Evolutionary conservation across 129 eudicot genomes (phyloP), one percentile per base, ranked within the genome.

Genomic region (Saposhnikovia divaricata): DNA sequence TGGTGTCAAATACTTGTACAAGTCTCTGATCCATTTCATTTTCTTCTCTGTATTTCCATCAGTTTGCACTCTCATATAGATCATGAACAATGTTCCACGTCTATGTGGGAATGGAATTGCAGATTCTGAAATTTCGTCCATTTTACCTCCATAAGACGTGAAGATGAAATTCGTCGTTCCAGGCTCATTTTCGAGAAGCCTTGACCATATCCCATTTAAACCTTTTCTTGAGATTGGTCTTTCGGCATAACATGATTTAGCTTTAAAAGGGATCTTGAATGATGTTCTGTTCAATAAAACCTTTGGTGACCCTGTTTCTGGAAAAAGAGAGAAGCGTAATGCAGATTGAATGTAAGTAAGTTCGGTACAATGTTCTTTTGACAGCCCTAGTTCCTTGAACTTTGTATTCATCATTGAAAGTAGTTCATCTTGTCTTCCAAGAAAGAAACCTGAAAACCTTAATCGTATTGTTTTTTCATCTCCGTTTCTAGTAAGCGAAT

Each of bases 81-180:
- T 77, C 78, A 69, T 84, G 75, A 12, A 84, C 78, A 72, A 81
- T 74, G 79, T 87, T 15, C 89, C 89, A 8, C 78, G 81, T 44
- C 89, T 81, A 68, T 87, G 89, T 31, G 89, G 89, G 66, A 79
- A 84, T 10, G 89, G 83, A 42, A 83, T 84, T 0, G 89, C 84
- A 16, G 80, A 68, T 13, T 43, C 82, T 0, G 79, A 42, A 2
- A 87, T 75, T 38, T 82, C 87, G 19, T 71, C 25, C 89, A 87
- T 87, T 48, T 42, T 59, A 18, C 89, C 85, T 5, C 89, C 89
- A 3, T 84, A 81, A 5, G 82, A 78, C 38, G 80, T 78, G 9
- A 83, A 44, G 27, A 34, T 38, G 5, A 77, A 43, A 53, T 79
- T 12, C 11, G 61, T 40, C 16, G 42, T 70, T 28, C 81, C 28